phyloP scores from a whole-genome alignment of 2,329 filamentous ascomycete species.

The Cladophialophora psammophila region DNA sequence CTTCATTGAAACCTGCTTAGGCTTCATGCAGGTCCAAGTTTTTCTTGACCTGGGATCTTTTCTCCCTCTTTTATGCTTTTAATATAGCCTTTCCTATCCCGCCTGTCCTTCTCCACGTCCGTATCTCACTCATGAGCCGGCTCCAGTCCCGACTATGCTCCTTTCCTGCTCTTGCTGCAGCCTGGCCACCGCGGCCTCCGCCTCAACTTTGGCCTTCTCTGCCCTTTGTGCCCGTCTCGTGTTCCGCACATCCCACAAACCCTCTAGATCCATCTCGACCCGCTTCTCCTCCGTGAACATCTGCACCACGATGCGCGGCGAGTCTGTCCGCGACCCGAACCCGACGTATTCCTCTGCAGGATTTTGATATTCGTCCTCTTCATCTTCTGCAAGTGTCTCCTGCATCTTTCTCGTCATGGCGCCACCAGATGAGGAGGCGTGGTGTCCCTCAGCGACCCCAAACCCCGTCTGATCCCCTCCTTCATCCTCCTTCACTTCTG shows the following conservation, averaged over 20 bases:
- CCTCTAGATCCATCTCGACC: constrained; percentile 70
- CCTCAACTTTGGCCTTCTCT: constrained; percentile 25
- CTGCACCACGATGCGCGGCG: constrained; percentile 72
- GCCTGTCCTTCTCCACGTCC: background rate
- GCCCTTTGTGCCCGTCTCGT: constrained; percentile 31
- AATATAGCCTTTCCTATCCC: background rate
- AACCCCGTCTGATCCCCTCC: background rate
- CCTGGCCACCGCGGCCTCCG: constrained; percentile 17
- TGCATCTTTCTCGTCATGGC: constrained; percentile 11
- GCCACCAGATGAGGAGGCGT: background rate
- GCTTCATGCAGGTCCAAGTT: background rate
- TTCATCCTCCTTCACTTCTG: background rate
- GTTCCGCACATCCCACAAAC: constrained; percentile 61
- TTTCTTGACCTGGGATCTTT: background rate
- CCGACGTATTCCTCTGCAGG: constrained; percentile 72
- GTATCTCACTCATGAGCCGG: background rate
- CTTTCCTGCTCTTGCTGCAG: constrained; percentile 11
- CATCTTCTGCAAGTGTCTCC: constrained; percentile 33
- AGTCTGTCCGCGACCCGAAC: constrained; percentile 69
- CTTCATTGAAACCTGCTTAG: background rate
- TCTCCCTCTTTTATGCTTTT: background rate
- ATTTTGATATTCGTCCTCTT: constrained; percentile 49
- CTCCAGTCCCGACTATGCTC: background rate
- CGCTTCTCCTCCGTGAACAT: constrained; percentile 76
- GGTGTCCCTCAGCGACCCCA: background rate